A percentile compares a stretch with the other conserved stretches of the same genome.
Evolutionary conservation across 768 basidiomycete species (phyloP).

Genomic region (Jaapia argillacea): DNA sequence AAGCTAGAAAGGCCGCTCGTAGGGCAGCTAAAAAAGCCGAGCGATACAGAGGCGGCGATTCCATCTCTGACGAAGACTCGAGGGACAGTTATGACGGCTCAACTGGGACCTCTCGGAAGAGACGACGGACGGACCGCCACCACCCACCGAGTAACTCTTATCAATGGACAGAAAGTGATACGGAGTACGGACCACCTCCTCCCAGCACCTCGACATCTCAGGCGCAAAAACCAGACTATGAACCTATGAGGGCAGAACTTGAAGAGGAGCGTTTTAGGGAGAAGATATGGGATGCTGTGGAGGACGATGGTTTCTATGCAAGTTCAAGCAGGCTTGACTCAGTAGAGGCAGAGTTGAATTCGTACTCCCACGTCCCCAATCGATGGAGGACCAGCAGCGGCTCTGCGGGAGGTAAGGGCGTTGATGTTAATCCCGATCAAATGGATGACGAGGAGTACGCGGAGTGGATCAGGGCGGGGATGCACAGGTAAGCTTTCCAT

Average conservation of each 20-base stretch:
- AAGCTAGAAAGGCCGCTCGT: slow-evolving; percentile 39
- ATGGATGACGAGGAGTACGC: slow-evolving; percentile 88
- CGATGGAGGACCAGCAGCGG: slow-evolving; percentile 45
- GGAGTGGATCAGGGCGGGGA: slow-evolving; percentile 77
- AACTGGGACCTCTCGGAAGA: slow-evolving; percentile 2
- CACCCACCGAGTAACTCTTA: slow-evolving; percentile 1
- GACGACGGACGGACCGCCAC: not conserved
- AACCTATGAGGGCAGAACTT: slow-evolving; percentile 37
- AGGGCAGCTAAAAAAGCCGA: slow-evolving; percentile 28
- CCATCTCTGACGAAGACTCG: slow-evolving; percentile 4
- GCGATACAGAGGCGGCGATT: slow-evolving; percentile 10
- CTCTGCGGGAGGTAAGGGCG: slow-evolving; percentile 20
- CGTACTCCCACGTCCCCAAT: slow-evolving; percentile 62
- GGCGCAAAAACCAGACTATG: slow-evolving; percentile 37
- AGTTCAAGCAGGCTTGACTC: slow-evolving; percentile 34
- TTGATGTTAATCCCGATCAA: slow-evolving; percentile 24
- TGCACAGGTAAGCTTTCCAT: slow-evolving; percentile 58
- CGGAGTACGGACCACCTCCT: slow-evolving; percentile 19
- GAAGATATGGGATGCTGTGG: slow-evolving; percentile 64
- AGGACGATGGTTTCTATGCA: slow-evolving; percentile 43
- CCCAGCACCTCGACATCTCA: slow-evolving; percentile 8
- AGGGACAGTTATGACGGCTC: slow-evolving; percentile 8
- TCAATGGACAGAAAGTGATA: slow-evolving; percentile 10
- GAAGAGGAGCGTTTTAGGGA: slow-evolving; percentile 63
- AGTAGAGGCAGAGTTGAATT: slow-evolving; percentile 53